Evolutionary conservation across 495 filamentous ascomycete genomes (phyloP), one percentile per base, ranked within the genome.

Genomic region (Penicillium riverlandense): DNA sequence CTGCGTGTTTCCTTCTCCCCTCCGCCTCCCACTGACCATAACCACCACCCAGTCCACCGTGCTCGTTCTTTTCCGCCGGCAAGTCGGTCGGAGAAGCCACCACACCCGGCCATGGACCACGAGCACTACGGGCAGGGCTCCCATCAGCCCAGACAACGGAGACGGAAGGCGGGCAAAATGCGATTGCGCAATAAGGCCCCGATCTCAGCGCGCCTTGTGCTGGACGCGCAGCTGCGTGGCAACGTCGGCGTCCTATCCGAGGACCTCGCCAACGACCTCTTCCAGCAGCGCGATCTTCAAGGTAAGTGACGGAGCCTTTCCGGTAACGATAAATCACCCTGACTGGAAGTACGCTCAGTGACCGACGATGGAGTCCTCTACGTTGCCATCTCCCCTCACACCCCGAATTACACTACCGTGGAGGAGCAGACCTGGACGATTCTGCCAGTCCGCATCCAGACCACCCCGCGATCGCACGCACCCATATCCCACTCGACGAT

Each of bases 211-310:
- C 72, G 74, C 28, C 59, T 97, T n/a, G 58, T 76, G 27, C 72
- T 91, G 30, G 88, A 95, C 55, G 82, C 85, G 55, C 84, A 90
- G 63, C 70, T 95, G 52, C 88, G 83, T 66, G 88, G 86, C n/a
- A 88, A 94, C 49, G 78, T 89, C 29, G 92, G 88, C 37, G 79
- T 92, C 36, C 58, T 98, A 40, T 94, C 90, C 12, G 84, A 90
- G 53, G 86, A 95, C 60, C 74, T 98, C 30, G 88, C 85, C 46
- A 71, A 73, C 28, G 85, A 94, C 58, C 74, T 96, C 35, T 95
- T 95, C 56, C 85, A 82, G 16, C 72, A 76, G 11, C 50, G 68
- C 22, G 57, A 62, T 35, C 55, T 65, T 44, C 52, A 58, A 48
- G 61, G 67, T 71, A 45, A 64, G 62, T 48, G 30, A 43, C 22